Evolutionary conservation across 192 early-diverging fungal species (phyloP).

Genomic region (Rhizoclosmatium globosum): DNA sequence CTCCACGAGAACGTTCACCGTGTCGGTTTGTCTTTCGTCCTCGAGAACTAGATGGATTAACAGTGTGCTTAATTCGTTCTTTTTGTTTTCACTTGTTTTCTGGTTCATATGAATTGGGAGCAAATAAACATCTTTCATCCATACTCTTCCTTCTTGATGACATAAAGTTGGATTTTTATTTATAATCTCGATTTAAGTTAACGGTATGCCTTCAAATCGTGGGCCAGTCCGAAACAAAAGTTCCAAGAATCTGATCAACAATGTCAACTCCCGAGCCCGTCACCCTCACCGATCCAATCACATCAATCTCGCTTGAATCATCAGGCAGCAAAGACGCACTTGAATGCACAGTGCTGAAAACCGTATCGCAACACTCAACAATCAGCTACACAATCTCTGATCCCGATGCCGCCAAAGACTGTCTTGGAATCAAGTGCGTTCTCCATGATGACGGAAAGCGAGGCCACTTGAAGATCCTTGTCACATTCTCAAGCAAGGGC

Average conservation of each 20-base stretch:
- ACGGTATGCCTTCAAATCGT: no score
- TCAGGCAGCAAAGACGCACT: background rate
- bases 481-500: background rate
- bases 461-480: background rate
- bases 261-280: background rate
- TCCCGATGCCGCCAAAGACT: background rate
- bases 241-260: background rate
- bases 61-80: no score
- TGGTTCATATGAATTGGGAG: no score
- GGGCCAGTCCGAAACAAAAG: no score
- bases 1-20: conserved; percentile 95
- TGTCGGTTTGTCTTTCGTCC: conserved; percentile 88
- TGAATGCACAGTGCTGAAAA: background rate
- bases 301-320: background rate
- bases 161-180: no score
- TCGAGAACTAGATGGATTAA: conserved; percentile 78
- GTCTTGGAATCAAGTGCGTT: background rate
- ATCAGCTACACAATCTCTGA: background rate
- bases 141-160: no score
- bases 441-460: background rate
- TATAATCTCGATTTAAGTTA: no score
- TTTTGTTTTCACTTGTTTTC: no score
- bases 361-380: background rate
- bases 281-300: background rate
- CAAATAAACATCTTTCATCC: no score